Evolutionary conservation across 164 flowering plant species (phyloP).

Genomic region (Aristolochia contorta): DNA sequence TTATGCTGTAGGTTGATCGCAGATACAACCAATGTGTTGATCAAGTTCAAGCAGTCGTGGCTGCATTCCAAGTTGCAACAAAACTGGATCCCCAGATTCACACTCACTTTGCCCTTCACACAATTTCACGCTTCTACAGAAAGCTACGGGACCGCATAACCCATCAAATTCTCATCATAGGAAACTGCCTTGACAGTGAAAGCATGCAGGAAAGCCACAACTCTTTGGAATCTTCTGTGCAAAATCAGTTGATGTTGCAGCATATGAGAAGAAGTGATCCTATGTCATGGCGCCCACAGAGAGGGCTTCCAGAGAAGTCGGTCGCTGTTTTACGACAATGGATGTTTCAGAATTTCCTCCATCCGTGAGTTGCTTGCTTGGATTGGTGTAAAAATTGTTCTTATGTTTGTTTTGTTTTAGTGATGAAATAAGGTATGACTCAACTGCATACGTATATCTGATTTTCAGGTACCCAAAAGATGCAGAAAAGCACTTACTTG

Average conservation of each 20-base stretch:
- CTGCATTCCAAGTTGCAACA: conserved; percentile 78
- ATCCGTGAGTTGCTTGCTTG: conserved; percentile 58
- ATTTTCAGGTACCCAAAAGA: conserved; percentile 89
- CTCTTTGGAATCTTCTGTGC: conserved; percentile 45
- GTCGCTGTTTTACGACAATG: conserved; percentile 86
- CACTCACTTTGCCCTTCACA: conserved; percentile 63
- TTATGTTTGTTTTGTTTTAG: not conserved
- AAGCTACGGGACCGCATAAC: conserved; percentile 65
- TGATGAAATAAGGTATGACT: not conserved
- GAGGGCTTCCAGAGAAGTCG: conserved; percentile 93
- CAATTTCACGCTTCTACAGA: conserved; percentile 48
- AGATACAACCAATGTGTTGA: conserved; percentile 64
- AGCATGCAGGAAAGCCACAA: conserved; percentile 25
- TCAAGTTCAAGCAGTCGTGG: conserved; percentile 62
- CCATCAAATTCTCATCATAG: conserved; percentile 49
- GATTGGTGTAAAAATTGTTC: not conserved
- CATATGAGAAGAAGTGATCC: conserved; percentile 64
- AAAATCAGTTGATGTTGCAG: conserved; percentile 84
- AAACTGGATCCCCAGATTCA: conserved; percentile 67
- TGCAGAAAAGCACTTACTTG: conserved; percentile 89
- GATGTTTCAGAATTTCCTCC: conserved; percentile 98
- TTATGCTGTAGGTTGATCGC: conserved; percentile 56
- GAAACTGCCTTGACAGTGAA: conserved; percentile 18
- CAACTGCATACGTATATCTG: conserved; percentile 1
- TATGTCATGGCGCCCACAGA: conserved; percentile 84